These are phyloP conservation scores for Entomortierella chlamydospora DNA, from an alignment of 192 early-diverging fungal species.

Conservation along the genomic window DNA sequence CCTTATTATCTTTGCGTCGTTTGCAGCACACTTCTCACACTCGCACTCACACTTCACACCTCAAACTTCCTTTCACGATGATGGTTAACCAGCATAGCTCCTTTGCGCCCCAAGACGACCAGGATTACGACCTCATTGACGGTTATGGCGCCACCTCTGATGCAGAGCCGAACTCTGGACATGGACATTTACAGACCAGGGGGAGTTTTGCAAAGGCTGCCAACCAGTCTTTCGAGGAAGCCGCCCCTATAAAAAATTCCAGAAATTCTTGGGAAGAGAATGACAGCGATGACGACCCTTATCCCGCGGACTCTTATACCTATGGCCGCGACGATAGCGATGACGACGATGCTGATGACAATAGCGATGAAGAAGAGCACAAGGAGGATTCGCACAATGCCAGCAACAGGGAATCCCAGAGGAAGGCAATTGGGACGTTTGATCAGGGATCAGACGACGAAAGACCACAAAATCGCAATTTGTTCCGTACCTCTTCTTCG, in stretches of 20 bases:
- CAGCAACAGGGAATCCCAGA: neutral
- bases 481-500: constrained; percentile 11
- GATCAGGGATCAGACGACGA: constrained; percentile 22
- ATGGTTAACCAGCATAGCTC: constrained; percentile 36
- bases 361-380: constrained; percentile 15
- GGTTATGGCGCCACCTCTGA: constrained; percentile 13
- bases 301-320: constrained; percentile 26
- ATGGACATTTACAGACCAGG: neutral
- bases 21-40: neutral
- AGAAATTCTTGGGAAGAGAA: constrained; percentile 45
- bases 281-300: constrained; percentile 39
- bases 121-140: constrained; percentile 29
- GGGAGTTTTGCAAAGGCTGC: neutral
- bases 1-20: neutral
- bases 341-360: constrained; percentile 1
- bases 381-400: neutral
- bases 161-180: constrained; percentile 10
- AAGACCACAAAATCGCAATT: constrained; percentile 16
- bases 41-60: neutral
- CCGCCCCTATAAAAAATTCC: constrained; percentile 14
- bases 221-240: neutral
- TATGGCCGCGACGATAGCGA: constrained; percentile 13
- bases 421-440: constrained; percentile 1
- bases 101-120: constrained; percentile 7
- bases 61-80: constrained; percentile 10